Base-by-base conservation (phyloP, 257 asterid genomes). In the Voacanga thouarsii region DNA sequence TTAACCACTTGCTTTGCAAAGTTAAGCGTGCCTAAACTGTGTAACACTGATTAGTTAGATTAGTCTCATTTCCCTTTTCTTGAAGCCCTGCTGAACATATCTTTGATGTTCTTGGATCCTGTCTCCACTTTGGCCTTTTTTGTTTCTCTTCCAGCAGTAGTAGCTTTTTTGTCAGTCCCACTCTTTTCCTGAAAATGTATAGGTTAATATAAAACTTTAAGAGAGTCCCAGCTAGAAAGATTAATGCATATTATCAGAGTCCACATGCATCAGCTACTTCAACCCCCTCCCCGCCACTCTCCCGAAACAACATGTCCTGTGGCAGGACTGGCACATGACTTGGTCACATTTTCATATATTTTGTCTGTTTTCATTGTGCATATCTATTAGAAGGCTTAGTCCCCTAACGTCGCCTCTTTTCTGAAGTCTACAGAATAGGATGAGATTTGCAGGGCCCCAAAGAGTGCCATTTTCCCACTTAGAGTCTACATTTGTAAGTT, bases 51-150 rank as follows among this genome's bases (percentile, higher is more conserved):
- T 18, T 68, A 68, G 12, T 41, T 68, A 68, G 73, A 68, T 68
- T n/a, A 67, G 16, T 30, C 41, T 68, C 73, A 68, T 71, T 85
- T 89, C 71, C 87, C 83, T 76, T 81, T 92, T 84, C 93, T 87
- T 66, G 96, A 85, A 82, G 90, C 97, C 81, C 95, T 81, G 81
- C 83, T 87, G 86, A 96, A 96, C 98, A 96, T 93, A 85, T 93
- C 98, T 86, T 86, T 96, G 82, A 96, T 96, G 79, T 92, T 96
- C 6, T 88, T 87, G 23, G 97, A 88, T 82, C 89, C 88, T 59
- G 85, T 92, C 86, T 93, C 99, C 72, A 88, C 86, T 83, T 89
- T 96, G 59, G 88, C 91, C 87, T 93, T 96, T 90, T 96, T 96
- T 18, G 86, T 64, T 77, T 72, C 92, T 84, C 91, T 77, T 53